Evolutionary conservation across 345 rosid species (phyloP).

Genomic region (Pistacia integerrima): DNA sequence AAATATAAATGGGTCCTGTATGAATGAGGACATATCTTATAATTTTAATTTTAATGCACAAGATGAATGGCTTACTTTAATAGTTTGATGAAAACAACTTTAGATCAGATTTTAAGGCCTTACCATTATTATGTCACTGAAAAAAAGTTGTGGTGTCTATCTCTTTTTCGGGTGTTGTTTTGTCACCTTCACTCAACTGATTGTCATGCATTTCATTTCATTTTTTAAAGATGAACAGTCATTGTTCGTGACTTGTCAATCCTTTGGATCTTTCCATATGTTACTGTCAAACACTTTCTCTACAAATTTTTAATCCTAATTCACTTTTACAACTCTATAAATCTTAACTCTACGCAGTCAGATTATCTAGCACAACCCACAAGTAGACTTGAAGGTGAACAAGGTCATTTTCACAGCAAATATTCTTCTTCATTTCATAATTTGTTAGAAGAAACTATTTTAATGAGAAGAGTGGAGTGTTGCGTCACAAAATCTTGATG

Average conservation of each 20-base stretch:
- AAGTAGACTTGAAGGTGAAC: background rate
- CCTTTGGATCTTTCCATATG: conserved; percentile 27
- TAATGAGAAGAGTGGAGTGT: background rate
- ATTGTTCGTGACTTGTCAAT: conserved; percentile 34
- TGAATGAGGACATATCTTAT: background rate
- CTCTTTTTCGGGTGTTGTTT: conserved; percentile 37
- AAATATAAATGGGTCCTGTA: conserved; percentile 7
- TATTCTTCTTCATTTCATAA: background rate
- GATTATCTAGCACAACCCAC: too few relatives aligned
- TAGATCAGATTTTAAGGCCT: conserved; percentile 35
- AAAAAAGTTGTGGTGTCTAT: conserved; percentile 37
- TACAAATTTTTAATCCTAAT: background rate
- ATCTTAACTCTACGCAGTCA: too few relatives aligned
- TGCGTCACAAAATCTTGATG: background rate
- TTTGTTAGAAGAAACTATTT: background rate
- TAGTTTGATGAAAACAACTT: conserved; percentile 25
- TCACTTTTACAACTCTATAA: background rate
- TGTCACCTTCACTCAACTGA: conserved; percentile 45
- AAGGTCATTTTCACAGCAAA: conserved; percentile 7
- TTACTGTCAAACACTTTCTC: conserved; percentile 16
- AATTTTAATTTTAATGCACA: background rate
- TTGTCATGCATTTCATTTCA: conserved; percentile 23
- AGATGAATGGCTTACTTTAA: conserved; percentile 7
- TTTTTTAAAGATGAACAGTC: conserved; percentile 30
- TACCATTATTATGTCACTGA: conserved; percentile 18